Base-by-base conservation (phyloP, 2,329 filamentous ascomycete genomes). In the Calonectria pseudoreteaudii region DNA sequence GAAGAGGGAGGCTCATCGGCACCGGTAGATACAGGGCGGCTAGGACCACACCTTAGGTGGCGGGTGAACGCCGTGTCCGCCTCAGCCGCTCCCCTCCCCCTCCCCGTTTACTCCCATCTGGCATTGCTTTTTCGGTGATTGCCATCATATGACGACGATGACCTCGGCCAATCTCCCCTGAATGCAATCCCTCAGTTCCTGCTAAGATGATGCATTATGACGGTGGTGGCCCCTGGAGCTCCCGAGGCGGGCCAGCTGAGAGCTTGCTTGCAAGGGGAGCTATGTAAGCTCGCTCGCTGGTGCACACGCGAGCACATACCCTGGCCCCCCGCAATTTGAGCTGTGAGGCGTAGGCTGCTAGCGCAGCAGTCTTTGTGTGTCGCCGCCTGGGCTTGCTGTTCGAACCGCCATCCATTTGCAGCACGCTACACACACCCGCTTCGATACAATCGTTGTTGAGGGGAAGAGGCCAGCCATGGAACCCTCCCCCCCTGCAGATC, bases 31-130 rank as follows among this genome's bases (percentile, higher is more conserved):
- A n/a, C 31, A 47, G 26, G 23, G 14, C 60, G 47, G 60, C 60
- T 47, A 64, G 60, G 60, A 64, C 60, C 60, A 64, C 60, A 64
- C 36, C 60, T 64, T 44, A 64, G 60, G 60, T 31, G 41, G 38
- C 60, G 44, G 60, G 38, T 64, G 47, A 47, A 64, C 36, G 36
- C 36, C 36, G n/a, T 30, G 38, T 23, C 60, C 60, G 60, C 60
- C 60, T 64, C 38, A 47, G 34, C 60, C 60, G 60, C 60, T 5
- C n/a, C n/a, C n/a, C n/a, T 23, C n/a, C 44, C 18, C 18, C 8
- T n/a, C 18, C 44, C 44, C 44, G 44, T 47, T 47, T 47, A 23
- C 44, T n/a, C n/a, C n/a, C 31, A 38, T 16, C 20, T 30, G 36
- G 36, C 23, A 64, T 64, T 64, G 60, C 60, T 64, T 44, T 38